Conservation (phyloP, 306 rosid genomes). For the Ziziphus jujuba region DNA sequence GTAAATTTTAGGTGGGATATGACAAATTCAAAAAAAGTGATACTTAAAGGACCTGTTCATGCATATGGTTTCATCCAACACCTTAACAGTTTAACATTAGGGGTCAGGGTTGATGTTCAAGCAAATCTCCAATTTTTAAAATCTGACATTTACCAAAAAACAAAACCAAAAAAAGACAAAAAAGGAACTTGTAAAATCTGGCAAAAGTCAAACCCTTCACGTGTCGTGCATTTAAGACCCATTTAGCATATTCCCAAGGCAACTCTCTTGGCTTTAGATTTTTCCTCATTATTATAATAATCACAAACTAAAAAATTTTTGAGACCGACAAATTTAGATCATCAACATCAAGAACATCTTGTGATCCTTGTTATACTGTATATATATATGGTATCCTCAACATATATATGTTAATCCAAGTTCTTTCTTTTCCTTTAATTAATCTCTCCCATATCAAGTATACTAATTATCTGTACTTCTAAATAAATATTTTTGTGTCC, state of each 20-base stretch:
- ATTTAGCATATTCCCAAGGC: constrained; percentile 18
- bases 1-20: neutral
- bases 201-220: constrained; percentile 16
- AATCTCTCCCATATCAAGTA: no score
- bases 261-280: constrained; percentile 9
- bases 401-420: no score
- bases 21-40: neutral
- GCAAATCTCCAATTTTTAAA: neutral
- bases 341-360: neutral
- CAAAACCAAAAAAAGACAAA: neutral
- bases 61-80: constrained; percentile 2
- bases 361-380: neutral
- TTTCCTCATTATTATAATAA: neutral
- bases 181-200: no score
- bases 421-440: no score
- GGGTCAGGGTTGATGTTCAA: neutral
- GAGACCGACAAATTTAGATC: no score
- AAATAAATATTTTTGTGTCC: no score
- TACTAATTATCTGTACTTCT: no score
- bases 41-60: neutral
- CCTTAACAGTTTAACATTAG: neutral
- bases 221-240: constrained; percentile 20
- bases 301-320: no score
- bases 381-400: no score
- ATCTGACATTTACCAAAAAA: no score